Conservation (phyloP, 1,284 basidiomycete genomes). For the Coriolopsis trogii region DNA sequence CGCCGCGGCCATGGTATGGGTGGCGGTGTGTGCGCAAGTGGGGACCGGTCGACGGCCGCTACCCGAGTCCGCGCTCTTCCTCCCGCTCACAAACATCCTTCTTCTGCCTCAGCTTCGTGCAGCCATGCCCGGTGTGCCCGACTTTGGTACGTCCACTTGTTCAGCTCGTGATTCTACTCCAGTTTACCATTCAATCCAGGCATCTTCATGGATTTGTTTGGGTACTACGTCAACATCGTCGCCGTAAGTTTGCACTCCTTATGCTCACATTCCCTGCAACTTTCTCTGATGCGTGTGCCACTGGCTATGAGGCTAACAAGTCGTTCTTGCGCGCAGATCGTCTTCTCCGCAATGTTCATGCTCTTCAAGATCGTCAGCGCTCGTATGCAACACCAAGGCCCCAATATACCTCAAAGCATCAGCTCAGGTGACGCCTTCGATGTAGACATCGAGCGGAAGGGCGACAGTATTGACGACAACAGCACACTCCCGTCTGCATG, state of each 20-base stretch:
- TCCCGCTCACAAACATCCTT: slow-evolving; percentile 12
- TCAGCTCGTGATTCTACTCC: not conserved
- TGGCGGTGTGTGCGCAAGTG: slow-evolving; percentile 8
- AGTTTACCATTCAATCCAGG: not conserved
- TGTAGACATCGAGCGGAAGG: no score
- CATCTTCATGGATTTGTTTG: slow-evolving; percentile 13
- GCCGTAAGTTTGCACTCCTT: no score
- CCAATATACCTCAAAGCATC: no score
- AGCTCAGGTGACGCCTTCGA: no score
- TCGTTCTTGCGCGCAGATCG: not conserved
- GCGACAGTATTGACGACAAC: no score
- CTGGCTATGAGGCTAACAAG: no score
- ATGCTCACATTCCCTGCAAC: no score
- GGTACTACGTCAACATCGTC: slow-evolving; percentile 12
- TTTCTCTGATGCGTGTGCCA: not conserved
- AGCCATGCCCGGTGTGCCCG: slow-evolving; percentile 9
- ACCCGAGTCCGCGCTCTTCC: slow-evolving; percentile 9
- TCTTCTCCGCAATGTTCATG: slow-evolving; percentile 13
- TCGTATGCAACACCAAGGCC: no score
- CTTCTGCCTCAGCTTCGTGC: slow-evolving; percentile 8
- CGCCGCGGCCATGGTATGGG: slow-evolving; percentile 11
- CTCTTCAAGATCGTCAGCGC: slow-evolving; percentile 7
- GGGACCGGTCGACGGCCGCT: slow-evolving; percentile 6
- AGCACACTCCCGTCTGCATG: no score
- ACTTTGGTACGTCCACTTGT: slow-evolving; percentile 1